phyloP scores from a whole-genome alignment of 1,139 yeast species.

The Magnusiomyces paraingens region DNA sequence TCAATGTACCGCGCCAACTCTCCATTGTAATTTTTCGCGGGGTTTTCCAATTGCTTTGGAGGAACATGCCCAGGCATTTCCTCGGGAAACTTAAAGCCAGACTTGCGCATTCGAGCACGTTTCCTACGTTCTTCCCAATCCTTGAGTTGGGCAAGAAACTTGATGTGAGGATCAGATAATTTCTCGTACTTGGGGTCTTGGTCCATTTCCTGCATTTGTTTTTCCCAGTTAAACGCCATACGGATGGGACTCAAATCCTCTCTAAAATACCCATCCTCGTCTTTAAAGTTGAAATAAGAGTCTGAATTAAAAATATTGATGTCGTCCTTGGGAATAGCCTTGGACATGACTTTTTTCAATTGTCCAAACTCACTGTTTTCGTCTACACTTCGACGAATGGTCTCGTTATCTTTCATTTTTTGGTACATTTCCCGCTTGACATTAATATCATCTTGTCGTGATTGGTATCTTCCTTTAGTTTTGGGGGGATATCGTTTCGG shows the following conservation, averaged over 20 bases:
- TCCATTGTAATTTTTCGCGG: too few relatives aligned
- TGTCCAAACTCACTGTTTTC: background rate
- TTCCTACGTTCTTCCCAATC: slow-evolving; percentile 6
- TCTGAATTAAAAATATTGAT: background rate
- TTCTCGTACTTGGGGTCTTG: background rate
- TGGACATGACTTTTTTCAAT: background rate
- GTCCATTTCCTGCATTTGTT: slow-evolving; percentile 4
- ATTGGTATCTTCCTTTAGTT: too few relatives aligned
- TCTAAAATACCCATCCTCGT: background rate
- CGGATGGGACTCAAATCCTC: slow-evolving; percentile 1
- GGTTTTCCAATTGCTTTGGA: background rate
- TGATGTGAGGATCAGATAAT: slow-evolving; percentile 2
- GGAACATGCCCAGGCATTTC: background rate
- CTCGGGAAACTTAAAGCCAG: background rate
- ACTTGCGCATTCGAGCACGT: slow-evolving; percentile 6
- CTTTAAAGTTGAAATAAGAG: slow-evolving; percentile 1
- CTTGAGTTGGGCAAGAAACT: background rate
- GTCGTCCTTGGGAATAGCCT: background rate
- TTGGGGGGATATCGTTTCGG: too few relatives aligned
- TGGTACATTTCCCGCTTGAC: background rate
- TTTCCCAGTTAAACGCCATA: slow-evolving; percentile 7
- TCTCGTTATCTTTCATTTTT: background rate
- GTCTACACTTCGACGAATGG: background rate
- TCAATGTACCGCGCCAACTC: background rate
- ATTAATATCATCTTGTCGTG: too few relatives aligned